phyloP scores from a whole-genome alignment of 768 basidiomycete species.

The Phallus indusiatus region DNA sequence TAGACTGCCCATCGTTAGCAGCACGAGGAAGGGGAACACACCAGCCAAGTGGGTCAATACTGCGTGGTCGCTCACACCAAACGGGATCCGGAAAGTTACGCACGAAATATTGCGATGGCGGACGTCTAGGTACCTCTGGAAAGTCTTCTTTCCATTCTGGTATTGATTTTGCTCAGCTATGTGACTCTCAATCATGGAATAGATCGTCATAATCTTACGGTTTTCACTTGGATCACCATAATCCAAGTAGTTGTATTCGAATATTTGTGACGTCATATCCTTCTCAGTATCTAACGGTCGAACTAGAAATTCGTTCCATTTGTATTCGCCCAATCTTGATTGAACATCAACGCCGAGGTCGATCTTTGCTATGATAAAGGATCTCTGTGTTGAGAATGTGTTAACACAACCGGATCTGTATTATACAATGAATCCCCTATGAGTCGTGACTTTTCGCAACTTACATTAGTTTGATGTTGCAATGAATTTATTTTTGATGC shows the following conservation, averaged over 20 bases:
- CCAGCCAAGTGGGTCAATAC: background rate
- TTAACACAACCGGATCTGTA: background rate
- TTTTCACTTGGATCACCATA: slow-evolving; percentile 3
- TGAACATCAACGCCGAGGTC: background rate
- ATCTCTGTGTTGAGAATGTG: background rate
- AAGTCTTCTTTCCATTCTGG: slow-evolving; percentile 1
- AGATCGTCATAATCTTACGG: background rate
- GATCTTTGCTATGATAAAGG: background rate
- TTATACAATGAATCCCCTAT: background rate
- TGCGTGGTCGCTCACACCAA: background rate
- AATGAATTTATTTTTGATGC: background rate
- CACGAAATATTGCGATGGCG: background rate
- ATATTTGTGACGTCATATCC: background rate
- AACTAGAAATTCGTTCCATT: background rate
- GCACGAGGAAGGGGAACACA: background rate
- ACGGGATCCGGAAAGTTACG: background rate
- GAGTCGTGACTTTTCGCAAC: background rate
- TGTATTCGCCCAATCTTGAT: background rate
- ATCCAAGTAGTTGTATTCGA: slow-evolving; percentile 1
- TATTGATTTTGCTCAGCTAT: background rate
- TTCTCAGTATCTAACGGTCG: background rate
- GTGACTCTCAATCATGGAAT: background rate
- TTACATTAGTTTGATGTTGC: slow-evolving; percentile 4
- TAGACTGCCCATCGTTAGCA: no score
- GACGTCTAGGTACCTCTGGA: background rate